Base-by-base conservation (phyloP, 805 yeast species). In the Starmerella riodocensis region DNA sequence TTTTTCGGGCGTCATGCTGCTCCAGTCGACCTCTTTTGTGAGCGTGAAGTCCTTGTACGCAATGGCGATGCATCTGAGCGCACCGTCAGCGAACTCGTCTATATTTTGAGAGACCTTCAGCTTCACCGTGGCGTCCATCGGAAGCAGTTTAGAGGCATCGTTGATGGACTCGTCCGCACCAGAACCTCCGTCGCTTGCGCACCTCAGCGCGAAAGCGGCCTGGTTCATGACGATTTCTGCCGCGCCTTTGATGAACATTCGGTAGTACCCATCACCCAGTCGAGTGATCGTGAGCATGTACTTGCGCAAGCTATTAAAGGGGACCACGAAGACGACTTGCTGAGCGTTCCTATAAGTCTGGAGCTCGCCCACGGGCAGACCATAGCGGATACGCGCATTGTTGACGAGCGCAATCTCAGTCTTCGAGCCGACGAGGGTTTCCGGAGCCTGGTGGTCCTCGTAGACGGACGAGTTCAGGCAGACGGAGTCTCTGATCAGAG, bases 301-400 rank as follows among this genome's bases (percentile, higher is more conserved):
- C 63, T 91, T 91, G 53, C 93, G 70, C 3, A 82, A 68, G 43
- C 94, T 81, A 62, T 91, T 97, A 56, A 91, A 91, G 1, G 98
- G 95, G 40, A 86, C 73, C 4, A 73, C 63, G 59, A 83, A 93
- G 1, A 69, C 79, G 28, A 81, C 60, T 17, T 63, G 54, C 16
- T 59, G 58, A 14, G 63, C 45, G 11, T 61, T 55, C 43, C 78
- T 65, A 46, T 73, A 57, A 1, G 56, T 50, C 16, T 73, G 74
- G 31, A 86, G 64, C 9, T 62, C 46, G 21, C 59, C 61, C 16
- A 61, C 50, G 14, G 62, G 55, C 7, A 50, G 23, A 20, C 68
- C 67, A 44, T 84, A 66, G 32, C 69, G 65, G 32, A 69, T 65
- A 30, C 69, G 65, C 2, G 91, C 88, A 45, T 84, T 63, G 12